Base-by-base conservation (phyloP, 495 filamentous ascomycete species). In the Penicillium arizonense region DNA sequence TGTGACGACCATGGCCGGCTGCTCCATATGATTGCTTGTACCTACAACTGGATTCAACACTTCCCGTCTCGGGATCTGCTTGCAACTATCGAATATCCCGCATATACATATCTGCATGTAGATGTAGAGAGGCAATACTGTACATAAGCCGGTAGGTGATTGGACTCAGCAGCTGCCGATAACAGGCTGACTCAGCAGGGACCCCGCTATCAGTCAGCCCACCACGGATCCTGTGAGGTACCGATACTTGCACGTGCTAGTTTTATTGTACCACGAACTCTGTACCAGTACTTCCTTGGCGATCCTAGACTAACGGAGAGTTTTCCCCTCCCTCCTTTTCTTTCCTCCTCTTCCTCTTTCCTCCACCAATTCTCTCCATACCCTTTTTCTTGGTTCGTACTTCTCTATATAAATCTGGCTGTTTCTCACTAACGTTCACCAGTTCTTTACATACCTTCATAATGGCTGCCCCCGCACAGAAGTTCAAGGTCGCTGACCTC, bases 401-500 rank as follows among this genome's bases (percentile, higher is more conserved):
- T 40, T 23, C 14, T 51, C 42, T 42, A 33, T 34, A 20, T 37
- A 45, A 41, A 5, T 47, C 16, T 13, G 26, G 36, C 12, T 55
- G 24, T 8, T 52, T 39, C 21, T 20, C 42, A 49, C 59, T 61
- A 37, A 61, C 49, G 21, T 43, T 42, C 36, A 33, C 4, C 24
- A 47, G 40, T 59, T 54, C 42, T 26, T 33, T 20, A 45, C 47
- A 56, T 37, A 50, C 43, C 56, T 40, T 39, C 61, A 72, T 55
- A 61, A 77, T 77, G 74, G 64, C 73, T 79, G 87, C 91, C 69
- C 92, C 92, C 74, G 93, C 92, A 62, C 80, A 86, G 70, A 93
- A 88, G 74, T 94, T 87, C 86, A 96, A 97, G 88, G 91, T 98
- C 79, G 90, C 93, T 65, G 94, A 98, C 81, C 88, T 98, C 69